These are phyloP conservation scores for Thamnidium elegans DNA, from an alignment of 192 early-diverging fungal genomes.

Conservation along the genomic window DNA sequence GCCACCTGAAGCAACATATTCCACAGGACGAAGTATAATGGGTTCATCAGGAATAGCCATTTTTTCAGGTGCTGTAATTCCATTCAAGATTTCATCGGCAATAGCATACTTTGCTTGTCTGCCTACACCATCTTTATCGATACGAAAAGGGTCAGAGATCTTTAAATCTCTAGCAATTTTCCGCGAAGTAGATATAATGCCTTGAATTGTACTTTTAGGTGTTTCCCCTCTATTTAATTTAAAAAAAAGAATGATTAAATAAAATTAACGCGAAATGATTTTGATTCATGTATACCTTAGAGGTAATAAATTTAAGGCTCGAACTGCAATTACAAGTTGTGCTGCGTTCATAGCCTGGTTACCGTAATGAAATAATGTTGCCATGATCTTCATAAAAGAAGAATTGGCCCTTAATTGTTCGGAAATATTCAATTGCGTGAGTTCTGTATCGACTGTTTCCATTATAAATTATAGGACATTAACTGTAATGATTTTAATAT, in stretches of 20 bases:
- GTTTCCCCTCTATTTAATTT: slow-evolving; percentile 40
- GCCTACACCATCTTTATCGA: slow-evolving; percentile 35
- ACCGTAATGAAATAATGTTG: slow-evolving; percentile 41
- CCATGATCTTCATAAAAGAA: slow-evolving; percentile 43
- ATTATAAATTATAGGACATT: slow-evolving; percentile 2
- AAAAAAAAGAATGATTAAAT: neutral
- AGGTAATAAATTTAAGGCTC: slow-evolving; percentile 34
- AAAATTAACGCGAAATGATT: neutral
- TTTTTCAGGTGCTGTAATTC: slow-evolving; percentile 17
- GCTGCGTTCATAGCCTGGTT: slow-evolving; percentile 38
- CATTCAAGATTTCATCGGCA: slow-evolving; percentile 34
- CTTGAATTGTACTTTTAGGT: slow-evolving; percentile 48
- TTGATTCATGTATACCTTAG: slow-evolving; percentile 26
- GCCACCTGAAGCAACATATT: slow-evolving; percentile 4
- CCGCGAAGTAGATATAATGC: slow-evolving; percentile 45
- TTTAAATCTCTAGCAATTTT: slow-evolving; percentile 34
- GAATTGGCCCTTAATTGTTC: slow-evolving; percentile 36
- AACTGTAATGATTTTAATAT: no score
- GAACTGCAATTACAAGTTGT: slow-evolving; percentile 36
- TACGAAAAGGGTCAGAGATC: slow-evolving; percentile 37
- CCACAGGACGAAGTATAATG: slow-evolving; percentile 27
- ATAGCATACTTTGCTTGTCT: slow-evolving; percentile 40
- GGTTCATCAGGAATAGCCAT: slow-evolving; percentile 35
- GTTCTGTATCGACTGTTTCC: slow-evolving; percentile 35
- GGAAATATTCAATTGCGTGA: slow-evolving; percentile 33